Base-by-base conservation (phyloP, 768 basidiomycete genomes). In the Phlebiopsis gigantea region DNA sequence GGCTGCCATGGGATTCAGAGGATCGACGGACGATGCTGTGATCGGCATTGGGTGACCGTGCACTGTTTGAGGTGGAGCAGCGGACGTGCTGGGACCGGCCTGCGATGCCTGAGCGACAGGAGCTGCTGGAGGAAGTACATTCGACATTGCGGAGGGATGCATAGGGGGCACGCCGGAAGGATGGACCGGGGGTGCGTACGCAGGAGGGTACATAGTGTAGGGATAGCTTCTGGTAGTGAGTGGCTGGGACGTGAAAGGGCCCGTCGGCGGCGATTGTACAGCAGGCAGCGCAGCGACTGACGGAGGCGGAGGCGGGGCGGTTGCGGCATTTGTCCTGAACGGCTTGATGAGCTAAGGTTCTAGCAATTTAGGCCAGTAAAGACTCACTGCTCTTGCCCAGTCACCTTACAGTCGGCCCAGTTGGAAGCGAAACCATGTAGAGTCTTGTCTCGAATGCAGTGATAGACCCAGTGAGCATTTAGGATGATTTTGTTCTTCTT, bases 401-500 rank as follows among this genome's bases (percentile, higher is more conserved):
- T 84, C 19, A 93, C 81, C 72, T 88, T 92, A 63, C 88, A 93
- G 24, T 82, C 87, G 10, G 85, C 89, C 82, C 87, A 93, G 63
- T 89, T 84, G 56, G 75, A 82, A 49, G 82, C 79, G 64, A 85
- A 92, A 0, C 87, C 89, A 67, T 89, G 87, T 30, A 93, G 75
- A 45, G 79, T 77, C 50, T 81, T 79, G 5, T 78, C 72, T 62
- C 84, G 82, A 63, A 93, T 76, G 63, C 91, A 93, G 65, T 90
- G 87, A 48, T 80, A 78, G 21, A 90, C 78, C 91, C 91, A 93
- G 46, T 80, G 79, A 4, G 81, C 78, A 63, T 82, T 78, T 6
- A 93, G 80, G 2, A 93, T 81, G 45, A 91, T 74, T 68, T 92
- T 92, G 41, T 81, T 83, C 71, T 89, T 91, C 71, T 91, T 92